A percentile compares a stretch with the other conserved stretches of the same genome.
Conservation (phyloP, 352 stramenopile genomes). For the Aphanomyces stellatus region DNA sequence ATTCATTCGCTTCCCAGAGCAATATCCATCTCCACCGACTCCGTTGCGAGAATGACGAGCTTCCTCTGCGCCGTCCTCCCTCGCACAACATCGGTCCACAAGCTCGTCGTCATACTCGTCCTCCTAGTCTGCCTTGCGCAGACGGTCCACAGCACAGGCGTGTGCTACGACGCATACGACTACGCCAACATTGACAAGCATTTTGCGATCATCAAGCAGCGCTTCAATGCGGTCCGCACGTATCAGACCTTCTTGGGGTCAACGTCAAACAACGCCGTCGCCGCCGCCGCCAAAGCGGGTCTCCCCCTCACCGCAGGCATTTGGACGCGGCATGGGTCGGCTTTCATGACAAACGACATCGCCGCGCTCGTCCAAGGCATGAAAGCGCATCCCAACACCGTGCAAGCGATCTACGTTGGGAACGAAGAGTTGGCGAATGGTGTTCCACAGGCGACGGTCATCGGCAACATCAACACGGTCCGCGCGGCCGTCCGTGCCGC, state of each 20-base stretch:
- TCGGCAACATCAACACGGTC: conserved; percentile 27
- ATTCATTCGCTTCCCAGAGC: no score
- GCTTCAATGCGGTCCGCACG: conserved; percentile 53
- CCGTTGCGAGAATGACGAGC: no score
- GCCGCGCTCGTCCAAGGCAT: conserved; percentile 29
- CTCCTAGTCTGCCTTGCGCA: not conserved
- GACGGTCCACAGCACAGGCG: not conserved
- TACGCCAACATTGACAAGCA: conserved; percentile 1
- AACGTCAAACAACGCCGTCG: conserved; percentile 33
- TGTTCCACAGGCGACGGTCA: conserved; percentile 22
- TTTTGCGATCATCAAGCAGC: conserved; percentile 1
- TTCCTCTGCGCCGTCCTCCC: no score
- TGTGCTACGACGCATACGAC: conserved; percentile 19
- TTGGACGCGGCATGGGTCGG: conserved; percentile 28
- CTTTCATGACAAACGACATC: no score
- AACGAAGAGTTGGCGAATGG: conserved; percentile 37
- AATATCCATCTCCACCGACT: no score
- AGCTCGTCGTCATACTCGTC: no score
- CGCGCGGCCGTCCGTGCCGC: conserved; percentile 23
- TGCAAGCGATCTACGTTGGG: conserved; percentile 34
- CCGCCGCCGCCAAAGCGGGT: conserved; percentile 28
- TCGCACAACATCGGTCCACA: no score
- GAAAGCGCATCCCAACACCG: conserved; percentile 23
- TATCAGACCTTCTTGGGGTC: conserved; percentile 48
- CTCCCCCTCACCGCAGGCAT: conserved; percentile 52